A percentile compares a stretch with the other conserved stretches of the same genome.
phyloP scores from a whole-genome alignment of 108 stramenopile genomes.

The Stephanodiscus triporus region DNA sequence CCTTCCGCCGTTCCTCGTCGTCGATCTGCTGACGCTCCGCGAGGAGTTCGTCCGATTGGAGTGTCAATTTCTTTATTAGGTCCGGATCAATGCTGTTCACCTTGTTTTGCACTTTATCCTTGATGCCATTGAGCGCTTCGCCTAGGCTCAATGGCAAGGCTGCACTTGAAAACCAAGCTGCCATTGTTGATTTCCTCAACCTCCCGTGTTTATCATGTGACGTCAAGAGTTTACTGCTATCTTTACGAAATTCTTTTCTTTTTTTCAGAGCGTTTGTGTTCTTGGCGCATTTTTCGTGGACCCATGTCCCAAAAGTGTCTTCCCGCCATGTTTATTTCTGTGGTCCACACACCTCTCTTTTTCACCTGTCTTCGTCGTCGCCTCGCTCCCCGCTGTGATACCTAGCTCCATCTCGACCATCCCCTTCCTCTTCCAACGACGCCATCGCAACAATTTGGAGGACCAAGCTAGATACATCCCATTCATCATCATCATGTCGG shows the following conservation, averaged over 20 bases:
- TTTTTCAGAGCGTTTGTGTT: too few relatives aligned
- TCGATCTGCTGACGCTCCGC: conserved; percentile 70
- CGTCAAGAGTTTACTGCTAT: too few relatives aligned
- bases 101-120: conserved; percentile 41
- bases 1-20: conserved; percentile 72
- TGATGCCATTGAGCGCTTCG: conserved; percentile 32
- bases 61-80: conserved; percentile 74
- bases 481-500: too few relatives aligned
- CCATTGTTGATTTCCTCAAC: too few relatives aligned
- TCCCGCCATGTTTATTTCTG: too few relatives aligned
- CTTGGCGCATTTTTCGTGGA: too few relatives aligned
- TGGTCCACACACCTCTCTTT: too few relatives aligned
- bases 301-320: too few relatives aligned
- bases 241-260: too few relatives aligned
- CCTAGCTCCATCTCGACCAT: too few relatives aligned
- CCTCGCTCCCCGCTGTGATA: too few relatives aligned
- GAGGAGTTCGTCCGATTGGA: conserved; percentile 76
- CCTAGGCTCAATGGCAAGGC: not conserved
- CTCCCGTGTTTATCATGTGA: not conserved
- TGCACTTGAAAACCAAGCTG: conserved; percentile 39
- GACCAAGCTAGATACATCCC: not conserved
- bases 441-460: not conserved
- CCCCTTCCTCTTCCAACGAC: not conserved
- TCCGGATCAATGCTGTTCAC: conserved; percentile 56
- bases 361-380: too few relatives aligned